phyloP scores from a whole-genome alignment of 2,329 filamentous ascomycete genomes.

The Cordyceps militaris region DNA sequence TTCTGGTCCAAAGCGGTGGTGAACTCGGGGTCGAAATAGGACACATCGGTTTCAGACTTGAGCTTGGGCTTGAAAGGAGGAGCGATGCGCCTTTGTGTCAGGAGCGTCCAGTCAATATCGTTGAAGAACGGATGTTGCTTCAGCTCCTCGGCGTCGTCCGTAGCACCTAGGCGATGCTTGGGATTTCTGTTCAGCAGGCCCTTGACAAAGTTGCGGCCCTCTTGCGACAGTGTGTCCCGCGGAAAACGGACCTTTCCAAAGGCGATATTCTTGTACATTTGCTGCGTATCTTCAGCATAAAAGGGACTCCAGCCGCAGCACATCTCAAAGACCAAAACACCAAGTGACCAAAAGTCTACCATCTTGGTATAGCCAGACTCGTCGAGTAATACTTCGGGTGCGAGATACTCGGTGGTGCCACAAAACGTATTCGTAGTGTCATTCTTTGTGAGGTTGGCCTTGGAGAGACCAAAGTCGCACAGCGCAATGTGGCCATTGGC shows the following conservation, averaged over 20 bases:
- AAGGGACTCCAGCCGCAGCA: conserved; percentile 99
- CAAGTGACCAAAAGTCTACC: conserved; percentile 99
- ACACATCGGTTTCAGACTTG: conserved; percentile 91
- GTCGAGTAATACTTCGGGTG: conserved; percentile 88
- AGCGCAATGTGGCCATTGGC: conserved; percentile 97
- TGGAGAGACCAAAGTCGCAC: conserved; percentile 95
- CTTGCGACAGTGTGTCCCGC: conserved; percentile 84
- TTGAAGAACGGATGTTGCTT: conserved; percentile 92
- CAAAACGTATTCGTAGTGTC: conserved; percentile 99
- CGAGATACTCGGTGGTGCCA: conserved; percentile 94
- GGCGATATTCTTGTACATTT: conserved; percentile 99
- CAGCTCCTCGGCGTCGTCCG: conserved; percentile 84
- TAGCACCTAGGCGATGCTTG: conserved; percentile 86
- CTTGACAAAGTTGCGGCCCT: conserved; percentile 97
- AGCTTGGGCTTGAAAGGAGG: conserved; percentile 97
- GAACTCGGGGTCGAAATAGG: conserved; percentile 98
- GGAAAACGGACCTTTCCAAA: conserved; percentile 98
- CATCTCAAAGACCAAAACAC: conserved; percentile 98
- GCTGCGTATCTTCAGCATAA: conserved; percentile 97
- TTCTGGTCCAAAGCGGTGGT: conserved; percentile 87
- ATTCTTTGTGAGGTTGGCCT: conserved; percentile 94
- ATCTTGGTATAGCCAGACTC: conserved; percentile 99
- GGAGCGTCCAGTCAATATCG: conserved; percentile 86
- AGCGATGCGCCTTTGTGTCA: conserved; percentile 84
- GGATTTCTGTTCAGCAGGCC: conserved; percentile 94